Conservation (phyloP, 805 yeast genomes). For the Ogataea parapolymorpha region DNA sequence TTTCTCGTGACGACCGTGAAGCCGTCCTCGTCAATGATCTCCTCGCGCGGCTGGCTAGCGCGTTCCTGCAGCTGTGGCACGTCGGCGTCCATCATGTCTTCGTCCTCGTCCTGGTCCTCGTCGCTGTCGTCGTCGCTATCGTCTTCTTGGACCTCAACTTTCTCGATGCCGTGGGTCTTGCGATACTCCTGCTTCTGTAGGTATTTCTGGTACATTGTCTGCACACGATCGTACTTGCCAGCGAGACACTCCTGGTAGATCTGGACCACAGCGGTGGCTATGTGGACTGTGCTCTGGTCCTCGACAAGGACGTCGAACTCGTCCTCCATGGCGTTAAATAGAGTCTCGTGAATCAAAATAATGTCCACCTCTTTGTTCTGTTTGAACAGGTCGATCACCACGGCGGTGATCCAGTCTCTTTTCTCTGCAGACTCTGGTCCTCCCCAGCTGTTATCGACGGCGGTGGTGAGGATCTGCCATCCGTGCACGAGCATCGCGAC, state of each 20-base stretch:
- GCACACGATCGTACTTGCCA: slow-evolving; percentile 53
- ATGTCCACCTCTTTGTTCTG: slow-evolving; percentile 66
- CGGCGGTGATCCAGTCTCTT: slow-evolving; percentile 90
- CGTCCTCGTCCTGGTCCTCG: slow-evolving; percentile 32
- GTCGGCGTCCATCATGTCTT: slow-evolving; percentile 34
- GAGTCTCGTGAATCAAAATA: slow-evolving; percentile 76
- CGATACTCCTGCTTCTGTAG: slow-evolving; percentile 46
- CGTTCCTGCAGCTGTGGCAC: slow-evolving; percentile 15
- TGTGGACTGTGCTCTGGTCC: slow-evolving; percentile 78
- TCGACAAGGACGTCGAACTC: slow-evolving; percentile 89
- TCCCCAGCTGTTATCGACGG: slow-evolving; percentile 94
- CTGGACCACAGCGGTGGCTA: slow-evolving; percentile 64
- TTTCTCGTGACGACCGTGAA: slow-evolving; percentile 81
- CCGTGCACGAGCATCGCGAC: slow-evolving; percentile 85
- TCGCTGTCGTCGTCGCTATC: slow-evolving; percentile 47
- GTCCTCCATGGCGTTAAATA: slow-evolving; percentile 87
- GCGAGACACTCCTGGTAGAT: slow-evolving; percentile 62
- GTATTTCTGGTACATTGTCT: slow-evolving; percentile 58
- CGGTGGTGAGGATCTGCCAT: slow-evolving; percentile 87
- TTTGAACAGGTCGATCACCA: slow-evolving; percentile 73
- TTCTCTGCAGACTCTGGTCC: slow-evolving; percentile 89
- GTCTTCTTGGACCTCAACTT: slow-evolving; percentile 51
- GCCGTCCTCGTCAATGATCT: slow-evolving; percentile 80
- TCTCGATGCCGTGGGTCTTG: slow-evolving; percentile 27
- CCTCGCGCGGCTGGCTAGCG: slow-evolving; percentile 51